phyloP scores from a whole-genome alignment of 2,329 filamentous ascomycete species.

The Venturia nashicola region DNA sequence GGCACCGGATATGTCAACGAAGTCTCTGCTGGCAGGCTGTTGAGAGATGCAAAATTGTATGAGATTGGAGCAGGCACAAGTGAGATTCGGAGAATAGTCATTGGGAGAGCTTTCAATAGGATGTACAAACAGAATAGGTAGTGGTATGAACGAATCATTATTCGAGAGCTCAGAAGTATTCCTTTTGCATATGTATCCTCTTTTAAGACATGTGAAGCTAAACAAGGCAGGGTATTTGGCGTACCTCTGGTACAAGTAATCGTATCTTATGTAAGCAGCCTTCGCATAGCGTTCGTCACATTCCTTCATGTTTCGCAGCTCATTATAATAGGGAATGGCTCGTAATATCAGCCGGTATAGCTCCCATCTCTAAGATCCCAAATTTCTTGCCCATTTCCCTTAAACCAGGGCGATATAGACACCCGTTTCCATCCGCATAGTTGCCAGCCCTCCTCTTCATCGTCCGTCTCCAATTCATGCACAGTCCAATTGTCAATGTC shows the following conservation, averaged over 20 bases:
- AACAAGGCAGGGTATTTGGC: background rate
- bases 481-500: background rate
- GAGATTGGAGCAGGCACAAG: conserved; percentile 96
- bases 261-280: no score
- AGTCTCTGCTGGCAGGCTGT: conserved; percentile 73
- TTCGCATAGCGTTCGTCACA: no score
- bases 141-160: background rate
- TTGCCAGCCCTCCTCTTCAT: no score
- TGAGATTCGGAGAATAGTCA: conserved; percentile 87
- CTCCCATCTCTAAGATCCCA: no score
- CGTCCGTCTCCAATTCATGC: background rate
- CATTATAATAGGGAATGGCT: no score
- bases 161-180: background rate
- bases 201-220: background rate
- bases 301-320: no score
- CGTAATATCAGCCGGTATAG: no score
- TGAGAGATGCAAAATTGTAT: conserved; percentile 73
- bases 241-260: no score
- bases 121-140: conserved; percentile 40
- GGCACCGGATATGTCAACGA: conserved; percentile 97
- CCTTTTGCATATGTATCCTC: background rate
- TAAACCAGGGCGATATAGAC: no score
- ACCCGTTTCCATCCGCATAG: no score
- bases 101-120: conserved; percentile 83
- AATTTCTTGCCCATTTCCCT: no score